phyloP scores from a whole-genome alignment of 805 yeast species.

The Kazachstania psychrophila region DNA sequence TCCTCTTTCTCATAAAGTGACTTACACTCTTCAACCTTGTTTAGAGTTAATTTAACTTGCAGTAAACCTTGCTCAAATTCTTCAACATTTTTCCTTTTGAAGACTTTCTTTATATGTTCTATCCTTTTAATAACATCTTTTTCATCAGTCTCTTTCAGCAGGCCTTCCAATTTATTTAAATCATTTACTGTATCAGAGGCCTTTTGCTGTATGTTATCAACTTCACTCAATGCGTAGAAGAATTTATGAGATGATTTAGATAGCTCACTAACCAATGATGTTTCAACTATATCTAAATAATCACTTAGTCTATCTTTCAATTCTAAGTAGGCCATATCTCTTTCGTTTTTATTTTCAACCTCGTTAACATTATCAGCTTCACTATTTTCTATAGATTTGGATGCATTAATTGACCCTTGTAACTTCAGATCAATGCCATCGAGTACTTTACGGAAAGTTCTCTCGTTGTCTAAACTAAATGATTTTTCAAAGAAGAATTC shows the following conservation, averaged over 20 bases:
- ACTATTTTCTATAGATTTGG: slow-evolving; percentile 1
- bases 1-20: slow-evolving; percentile 30
- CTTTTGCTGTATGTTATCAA: slow-evolving; percentile 51
- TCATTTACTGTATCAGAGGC: slow-evolving; percentile 43
- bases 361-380: not conserved
- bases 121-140: slow-evolving; percentile 45
- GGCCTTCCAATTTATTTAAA: slow-evolving; percentile 37
- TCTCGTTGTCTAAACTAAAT: slow-evolving; percentile 81
- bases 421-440: slow-evolving; percentile 42
- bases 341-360: slow-evolving; percentile 16
- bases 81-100: slow-evolving; percentile 50
- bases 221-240: slow-evolving; percentile 73
- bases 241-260: slow-evolving; percentile 78
- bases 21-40: slow-evolving; percentile 36
- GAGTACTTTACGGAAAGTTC: slow-evolving; percentile 67
- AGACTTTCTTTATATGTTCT: slow-evolving; percentile 39
- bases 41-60: slow-evolving; percentile 38
- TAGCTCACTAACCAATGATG: slow-evolving; percentile 70
- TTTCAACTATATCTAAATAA: slow-evolving; percentile 78
- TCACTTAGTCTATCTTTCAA: slow-evolving; percentile 72
- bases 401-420: slow-evolving; percentile 26
- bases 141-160: slow-evolving; percentile 39
- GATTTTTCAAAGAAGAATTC: slow-evolving; percentile 53
- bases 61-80: slow-evolving; percentile 51
- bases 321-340: slow-evolving; percentile 42